Evolutionary conservation across 257 asterid genomes (phyloP).

Genomic region (Agastache rugosa): DNA sequence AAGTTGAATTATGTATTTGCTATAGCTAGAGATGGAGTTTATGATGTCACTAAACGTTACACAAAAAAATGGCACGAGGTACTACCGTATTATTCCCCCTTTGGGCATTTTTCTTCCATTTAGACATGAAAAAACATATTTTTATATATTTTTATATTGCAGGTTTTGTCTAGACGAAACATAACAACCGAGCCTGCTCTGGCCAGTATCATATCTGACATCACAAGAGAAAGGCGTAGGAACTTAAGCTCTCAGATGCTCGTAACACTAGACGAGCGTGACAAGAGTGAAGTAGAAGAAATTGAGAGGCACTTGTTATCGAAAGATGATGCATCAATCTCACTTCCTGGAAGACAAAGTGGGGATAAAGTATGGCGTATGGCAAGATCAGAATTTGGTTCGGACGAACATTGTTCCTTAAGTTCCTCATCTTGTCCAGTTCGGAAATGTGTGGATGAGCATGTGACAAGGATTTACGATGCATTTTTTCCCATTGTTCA

Average conservation of each 20-base stretch:
- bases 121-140: slow-evolving; percentile 11
- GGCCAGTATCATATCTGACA: slow-evolving; percentile 51
- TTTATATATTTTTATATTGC: slow-evolving; percentile 33
- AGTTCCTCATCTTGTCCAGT: slow-evolving; percentile 82
- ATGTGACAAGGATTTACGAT: slow-evolving; percentile 75
- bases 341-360: slow-evolving; percentile 94
- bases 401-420: slow-evolving; percentile 62
- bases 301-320: slow-evolving; percentile 65
- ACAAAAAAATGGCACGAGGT: slow-evolving; percentile 95
- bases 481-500: slow-evolving; percentile 64
- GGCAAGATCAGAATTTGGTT: slow-evolving; percentile 82
- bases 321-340: slow-evolving; percentile 62
- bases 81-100: slow-evolving; percentile 22
- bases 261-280: slow-evolving; percentile 67
- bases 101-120: slow-evolving; percentile 27
- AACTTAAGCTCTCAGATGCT: slow-evolving; percentile 50
- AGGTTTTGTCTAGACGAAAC: slow-evolving; percentile 81
- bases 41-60: slow-evolving; percentile 95
- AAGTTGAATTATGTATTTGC: slow-evolving; percentile 76
- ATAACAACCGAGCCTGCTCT: slow-evolving; percentile 69
- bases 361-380: slow-evolving; percentile 88
- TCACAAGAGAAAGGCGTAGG: slow-evolving; percentile 66
- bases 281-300: slow-evolving; percentile 71
- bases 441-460: slow-evolving; percentile 83
- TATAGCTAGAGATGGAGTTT: slow-evolving; percentile 80